These are phyloP conservation scores for Leishmania mexicana DNA, from an alignment of 208 protist species.

Conservation along the genomic window DNA sequence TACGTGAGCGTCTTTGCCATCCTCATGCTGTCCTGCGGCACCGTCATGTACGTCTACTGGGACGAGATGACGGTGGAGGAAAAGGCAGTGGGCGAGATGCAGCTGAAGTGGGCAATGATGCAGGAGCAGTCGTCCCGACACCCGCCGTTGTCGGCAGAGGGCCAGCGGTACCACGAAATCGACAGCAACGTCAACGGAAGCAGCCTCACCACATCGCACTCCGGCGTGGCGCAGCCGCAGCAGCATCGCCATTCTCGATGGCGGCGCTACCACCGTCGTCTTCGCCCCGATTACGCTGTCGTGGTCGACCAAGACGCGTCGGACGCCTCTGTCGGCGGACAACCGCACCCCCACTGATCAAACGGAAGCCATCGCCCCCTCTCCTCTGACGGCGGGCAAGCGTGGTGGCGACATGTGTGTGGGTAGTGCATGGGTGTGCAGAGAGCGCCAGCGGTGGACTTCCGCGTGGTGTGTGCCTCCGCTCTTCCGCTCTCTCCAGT, in stretches of 20 bases:
- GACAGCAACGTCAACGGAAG: background rate
- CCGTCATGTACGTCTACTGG: slow-evolving; percentile 58
- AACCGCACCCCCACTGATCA: background rate
- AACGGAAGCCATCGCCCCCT: background rate
- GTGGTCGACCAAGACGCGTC: slow-evolving; percentile 17
- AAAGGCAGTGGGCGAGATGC: slow-evolving; percentile 45
- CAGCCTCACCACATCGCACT: background rate
- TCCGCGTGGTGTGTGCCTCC: background rate
- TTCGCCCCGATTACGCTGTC: slow-evolving; percentile 20
- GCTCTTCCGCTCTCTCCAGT: background rate
- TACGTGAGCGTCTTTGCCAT: slow-evolving; percentile 43
- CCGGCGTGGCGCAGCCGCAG: background rate
- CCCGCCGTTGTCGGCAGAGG: background rate
- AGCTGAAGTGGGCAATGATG: slow-evolving; percentile 42
- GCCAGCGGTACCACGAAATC: background rate
- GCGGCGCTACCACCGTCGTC: slow-evolving; percentile 23
- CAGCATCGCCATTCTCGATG: slow-evolving; percentile 16
- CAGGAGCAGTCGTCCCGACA: background rate
- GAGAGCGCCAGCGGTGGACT: background rate
- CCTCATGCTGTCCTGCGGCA: slow-evolving; percentile 33
- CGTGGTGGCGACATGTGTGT: background rate
- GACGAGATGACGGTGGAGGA: slow-evolving; percentile 43
- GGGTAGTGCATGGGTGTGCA: background rate
- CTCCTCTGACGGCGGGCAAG: background rate
- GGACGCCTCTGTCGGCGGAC: background rate